A percentile compares a stretch with the other conserved stretches of the same genome.
phyloP scores from a whole-genome alignment of 257 asterid species.

The Ehretia macrophylla region DNA sequence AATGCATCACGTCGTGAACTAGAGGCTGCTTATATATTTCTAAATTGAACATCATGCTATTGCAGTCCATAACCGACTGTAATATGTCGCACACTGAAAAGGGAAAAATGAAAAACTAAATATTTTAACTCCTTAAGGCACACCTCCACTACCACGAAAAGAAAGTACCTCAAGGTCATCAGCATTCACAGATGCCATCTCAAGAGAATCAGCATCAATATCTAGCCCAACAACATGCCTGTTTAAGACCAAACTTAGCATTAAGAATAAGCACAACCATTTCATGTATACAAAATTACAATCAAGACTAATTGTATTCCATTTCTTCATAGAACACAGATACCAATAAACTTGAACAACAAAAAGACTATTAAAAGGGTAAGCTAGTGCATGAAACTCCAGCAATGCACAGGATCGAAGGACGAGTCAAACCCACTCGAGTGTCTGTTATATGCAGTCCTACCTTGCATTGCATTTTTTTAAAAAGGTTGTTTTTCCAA shows the following conservation, averaged over 20 bases:
- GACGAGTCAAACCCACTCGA: too few species aligned
- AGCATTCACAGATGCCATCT: conserved; percentile 79
- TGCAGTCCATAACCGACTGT: background rate
- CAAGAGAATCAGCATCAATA: conserved; percentile 76
- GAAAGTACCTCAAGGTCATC: conserved; percentile 70
- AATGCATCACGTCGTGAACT: background rate
- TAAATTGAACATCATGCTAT: background rate
- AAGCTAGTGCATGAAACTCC: too few species aligned
- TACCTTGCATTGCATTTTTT: too few species aligned
- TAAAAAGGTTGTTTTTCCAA: too few species aligned
- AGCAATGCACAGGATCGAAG: too few species aligned
- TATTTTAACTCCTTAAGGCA: too few species aligned
- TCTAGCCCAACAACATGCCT: conserved; percentile 80
- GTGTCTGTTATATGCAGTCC: too few species aligned
- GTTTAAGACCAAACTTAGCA: conserved; percentile 14
- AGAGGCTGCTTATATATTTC: background rate
- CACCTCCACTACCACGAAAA: too few species aligned
- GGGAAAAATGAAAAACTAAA: too few species aligned
- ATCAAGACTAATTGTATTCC: background rate
- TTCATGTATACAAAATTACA: too few species aligned
- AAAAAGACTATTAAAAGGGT: background rate
- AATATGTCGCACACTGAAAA: too few species aligned
- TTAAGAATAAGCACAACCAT: conserved; percentile 5
- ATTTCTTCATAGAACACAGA: background rate
- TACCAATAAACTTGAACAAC: background rate